Percentiles rank a stretch among this genome's conserved stretches.
phyloP scores from a whole-genome alignment of 1,284 basidiomycete genomes.

The Phellinidium pouzarii region DNA sequence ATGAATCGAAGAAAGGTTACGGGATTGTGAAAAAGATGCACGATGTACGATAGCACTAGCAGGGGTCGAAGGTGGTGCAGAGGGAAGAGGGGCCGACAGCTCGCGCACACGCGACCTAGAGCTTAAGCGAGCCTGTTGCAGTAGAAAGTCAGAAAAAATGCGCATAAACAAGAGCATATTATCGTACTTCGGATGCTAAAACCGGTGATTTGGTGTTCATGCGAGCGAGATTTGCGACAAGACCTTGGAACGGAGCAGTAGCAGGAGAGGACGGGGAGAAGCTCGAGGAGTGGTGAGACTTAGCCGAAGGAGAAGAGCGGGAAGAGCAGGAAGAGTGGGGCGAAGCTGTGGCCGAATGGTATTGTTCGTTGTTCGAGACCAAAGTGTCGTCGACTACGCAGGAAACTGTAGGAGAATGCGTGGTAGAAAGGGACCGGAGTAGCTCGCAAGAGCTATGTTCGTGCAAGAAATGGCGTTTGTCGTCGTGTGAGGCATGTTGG shows the following conservation, averaged over 20 bases:
- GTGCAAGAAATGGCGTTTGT: conserved; percentile 2
- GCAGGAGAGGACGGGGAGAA: background rate
- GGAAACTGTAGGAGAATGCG: conserved; percentile 2
- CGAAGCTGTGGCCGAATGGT: background rate
- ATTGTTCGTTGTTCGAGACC: conserved; percentile 5
- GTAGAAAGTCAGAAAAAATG: background rate
- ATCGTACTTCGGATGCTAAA: conserved; percentile 11
- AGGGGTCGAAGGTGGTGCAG: conserved; percentile 16
- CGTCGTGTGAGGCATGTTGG: conserved; percentile 1
- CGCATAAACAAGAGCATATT: background rate
- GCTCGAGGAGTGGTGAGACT: background rate
- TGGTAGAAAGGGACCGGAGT: conserved; percentile 1
- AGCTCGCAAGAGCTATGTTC: background rate
- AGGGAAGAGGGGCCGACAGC: conserved; percentile 14
- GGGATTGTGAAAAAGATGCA: conserved; percentile 8
- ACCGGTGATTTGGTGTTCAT: background rate
- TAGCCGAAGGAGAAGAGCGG: conserved; percentile 1
- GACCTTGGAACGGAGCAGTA: background rate
- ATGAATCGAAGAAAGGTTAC: background rate
- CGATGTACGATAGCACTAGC: conserved; percentile 10
- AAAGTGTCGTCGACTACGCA: background rate
- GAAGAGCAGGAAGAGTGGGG: conserved; percentile 1
- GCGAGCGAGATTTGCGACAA: conserved; percentile 4
- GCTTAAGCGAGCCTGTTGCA: conserved; percentile 1
- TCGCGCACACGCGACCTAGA: conserved; percentile 4